Base-by-base conservation (phyloP, 1,139 yeast species). In the Kodamaea anthophila region DNA sequence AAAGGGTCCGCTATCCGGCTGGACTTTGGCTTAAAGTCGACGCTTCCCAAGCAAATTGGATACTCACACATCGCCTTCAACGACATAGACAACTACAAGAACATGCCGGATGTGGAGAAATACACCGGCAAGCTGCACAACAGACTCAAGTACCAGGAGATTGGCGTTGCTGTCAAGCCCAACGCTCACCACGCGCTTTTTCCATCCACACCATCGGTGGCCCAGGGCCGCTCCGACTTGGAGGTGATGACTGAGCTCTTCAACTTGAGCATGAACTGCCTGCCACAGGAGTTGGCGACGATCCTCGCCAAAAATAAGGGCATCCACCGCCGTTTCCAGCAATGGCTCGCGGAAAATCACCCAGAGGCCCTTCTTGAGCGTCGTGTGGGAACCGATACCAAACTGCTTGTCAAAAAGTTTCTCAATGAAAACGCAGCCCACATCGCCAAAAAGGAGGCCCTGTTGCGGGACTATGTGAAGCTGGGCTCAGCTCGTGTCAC, bases 91-190 rank as follows among this genome's bases (percentile, higher is more conserved):
- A 66, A 66, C 42, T 44, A 47, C 34, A 56, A 51, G 36, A 60
- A 56, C 37, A 65, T 66, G 67, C 72, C 73, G 2, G 73, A 66
- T 46, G 70, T 66, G 8, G 73, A 66, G 40, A 65, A 63, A 36
- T 58, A 55, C 37, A 51, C 68, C 0, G 70, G 71, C 3, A 48
- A 55, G 23, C 49, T 54, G 39, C 60, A 63, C 42, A 62, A 55
- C 34, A 46, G 70, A 30, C 37, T 59, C 34, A 63, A 63, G 44
- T 66, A 64, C 40, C 70, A 65, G 44, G 73, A 66, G 44, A 44
- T 58, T 29, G 70, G 65, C 4, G 41, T 62, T 15, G 59, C 59
- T 9, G 55, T 64, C 33, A 61, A 50, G 36, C 51, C 60, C 30
- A 53, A 53, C 29, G 44, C 48, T 32, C 43, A 51, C 14, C 54